Percentiles rank a stretch among this genome's conserved stretches.
Conservation (phyloP, 305 asterid species). For the Fraxinus ornus region DNA sequence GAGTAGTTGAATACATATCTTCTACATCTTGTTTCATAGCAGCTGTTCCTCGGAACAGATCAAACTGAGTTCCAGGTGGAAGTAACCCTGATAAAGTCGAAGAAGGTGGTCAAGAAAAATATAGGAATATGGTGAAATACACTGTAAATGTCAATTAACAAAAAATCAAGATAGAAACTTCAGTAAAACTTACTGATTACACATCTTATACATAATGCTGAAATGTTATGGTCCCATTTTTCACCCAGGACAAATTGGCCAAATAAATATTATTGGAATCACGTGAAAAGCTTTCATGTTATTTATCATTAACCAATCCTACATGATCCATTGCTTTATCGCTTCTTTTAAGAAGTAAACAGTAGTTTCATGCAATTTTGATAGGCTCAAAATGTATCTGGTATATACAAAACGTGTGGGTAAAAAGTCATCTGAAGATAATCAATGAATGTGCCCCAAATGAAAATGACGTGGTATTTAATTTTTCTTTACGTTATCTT, state of each 20-base stretch:
- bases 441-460: background rate
- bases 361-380: background rate
- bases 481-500: background rate
- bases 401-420: background rate
- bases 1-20: constrained; percentile 86
- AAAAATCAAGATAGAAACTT: constrained; percentile 7
- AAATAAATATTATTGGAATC: background rate
- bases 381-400: background rate
- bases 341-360: constrained; percentile 3
- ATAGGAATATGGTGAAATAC: background rate
- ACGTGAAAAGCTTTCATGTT: constrained; percentile 2
- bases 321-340: background rate
- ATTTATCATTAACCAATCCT: constrained; percentile 4
- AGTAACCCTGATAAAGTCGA: constrained; percentile 64
- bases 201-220: constrained; percentile 3
- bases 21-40: constrained; percentile 99
- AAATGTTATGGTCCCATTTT: background rate
- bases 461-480: background rate
- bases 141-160: constrained; percentile 12
- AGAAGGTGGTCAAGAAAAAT: constrained; percentile 6
- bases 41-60: constrained; percentile 94
- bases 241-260: background rate
- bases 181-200: constrained; percentile 7
- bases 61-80: constrained; percentile 99
- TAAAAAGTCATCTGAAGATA: background rate